Percentiles rank a stretch among this genome's conserved stretches.
phyloP scores from a whole-genome alignment of 1,139 yeast genomes.

The Candida sanyaensis region DNA sequence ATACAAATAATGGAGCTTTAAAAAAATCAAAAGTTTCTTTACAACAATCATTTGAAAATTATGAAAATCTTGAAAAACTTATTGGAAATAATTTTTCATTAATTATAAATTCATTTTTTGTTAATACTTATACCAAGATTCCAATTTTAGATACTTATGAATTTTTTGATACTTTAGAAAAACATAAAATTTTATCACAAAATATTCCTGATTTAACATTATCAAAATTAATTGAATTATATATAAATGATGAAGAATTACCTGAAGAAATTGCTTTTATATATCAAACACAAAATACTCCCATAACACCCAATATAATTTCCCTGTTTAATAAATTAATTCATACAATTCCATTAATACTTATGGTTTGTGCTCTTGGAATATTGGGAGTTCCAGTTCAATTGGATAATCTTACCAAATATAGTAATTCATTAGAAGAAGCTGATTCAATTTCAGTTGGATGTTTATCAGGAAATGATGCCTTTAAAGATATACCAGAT shows the following conservation, averaged over 20 bases:
- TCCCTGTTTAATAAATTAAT: slow-evolving; percentile 25
- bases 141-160: slow-evolving; percentile 35
- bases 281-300: slow-evolving; percentile 18
- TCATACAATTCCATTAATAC: slow-evolving; percentile 28
- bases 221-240: slow-evolving; percentile 23
- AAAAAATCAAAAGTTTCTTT: slow-evolving; percentile 9
- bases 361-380: slow-evolving; percentile 38
- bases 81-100: slow-evolving; percentile 21
- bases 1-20: slow-evolving; percentile 10
- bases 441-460: slow-evolving; percentile 22
- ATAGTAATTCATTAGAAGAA: slow-evolving; percentile 31
- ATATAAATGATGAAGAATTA: slow-evolving; percentile 9
- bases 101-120: slow-evolving; percentile 33
- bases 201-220: slow-evolving; percentile 25
- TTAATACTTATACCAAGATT: slow-evolving; percentile 36
- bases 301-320: slow-evolving; percentile 22
- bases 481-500: slow-evolving; percentile 14
- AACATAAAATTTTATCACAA: slow-evolving; percentile 24
- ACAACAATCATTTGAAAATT: slow-evolving; percentile 18
- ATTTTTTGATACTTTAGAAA: slow-evolving; percentile 33
- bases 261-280: slow-evolving; percentile 16
- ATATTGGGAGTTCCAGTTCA: slow-evolving; percentile 33
- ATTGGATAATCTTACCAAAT: slow-evolving; percentile 34
- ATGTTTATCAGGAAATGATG: slow-evolving; percentile 15
- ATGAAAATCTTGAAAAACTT: slow-evolving; percentile 22